phyloP scores from a whole-genome alignment of 169 alveolate genomes.

The Plasmodium relictum region DNA sequence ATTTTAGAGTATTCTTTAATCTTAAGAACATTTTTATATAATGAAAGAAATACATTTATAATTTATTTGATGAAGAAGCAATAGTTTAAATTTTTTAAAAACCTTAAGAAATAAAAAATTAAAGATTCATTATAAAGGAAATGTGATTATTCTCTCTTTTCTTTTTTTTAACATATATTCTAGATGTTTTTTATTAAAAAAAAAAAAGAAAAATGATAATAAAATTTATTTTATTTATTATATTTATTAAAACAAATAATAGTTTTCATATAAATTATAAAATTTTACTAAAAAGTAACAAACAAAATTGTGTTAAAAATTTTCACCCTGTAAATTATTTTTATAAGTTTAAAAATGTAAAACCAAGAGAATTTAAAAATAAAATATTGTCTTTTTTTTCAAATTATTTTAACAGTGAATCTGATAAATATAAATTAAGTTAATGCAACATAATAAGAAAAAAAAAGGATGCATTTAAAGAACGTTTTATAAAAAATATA shows the following conservation, averaged over 20 bases:
- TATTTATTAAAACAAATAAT: constrained; percentile 27
- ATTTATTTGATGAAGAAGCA: too few relatives aligned
- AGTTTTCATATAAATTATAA: constrained; percentile 67
- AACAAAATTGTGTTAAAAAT: constrained; percentile 31
- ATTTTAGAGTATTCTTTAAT: too few relatives aligned
- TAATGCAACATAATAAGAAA: constrained; percentile 15
- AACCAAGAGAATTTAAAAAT: constrained; percentile 32
- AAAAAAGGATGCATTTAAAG: neutral
- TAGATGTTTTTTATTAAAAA: neutral
- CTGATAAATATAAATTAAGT: constrained; percentile 62
- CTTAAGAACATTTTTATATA: too few relatives aligned
- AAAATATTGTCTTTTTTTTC: constrained; percentile 72
- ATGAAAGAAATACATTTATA: too few relatives aligned
- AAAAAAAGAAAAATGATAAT: constrained; percentile 35
- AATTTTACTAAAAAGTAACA: constrained; percentile 34
- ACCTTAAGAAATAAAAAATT: too few relatives aligned
- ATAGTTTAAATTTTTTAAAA: too few relatives aligned
- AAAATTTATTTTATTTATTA: constrained; percentile 30
- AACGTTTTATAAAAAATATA: neutral
- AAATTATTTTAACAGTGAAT: constrained; percentile 46
- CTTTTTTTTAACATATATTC: neutral
- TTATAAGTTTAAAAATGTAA: constrained; percentile 18
- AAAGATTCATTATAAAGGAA: too few relatives aligned
- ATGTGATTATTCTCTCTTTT: neutral
- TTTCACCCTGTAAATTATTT: constrained; percentile 33